Evolutionary conservation across 805 yeast species (phyloP), one percentile per base, ranked within the genome.

Genomic region (Yarrowia porcina): DNA sequence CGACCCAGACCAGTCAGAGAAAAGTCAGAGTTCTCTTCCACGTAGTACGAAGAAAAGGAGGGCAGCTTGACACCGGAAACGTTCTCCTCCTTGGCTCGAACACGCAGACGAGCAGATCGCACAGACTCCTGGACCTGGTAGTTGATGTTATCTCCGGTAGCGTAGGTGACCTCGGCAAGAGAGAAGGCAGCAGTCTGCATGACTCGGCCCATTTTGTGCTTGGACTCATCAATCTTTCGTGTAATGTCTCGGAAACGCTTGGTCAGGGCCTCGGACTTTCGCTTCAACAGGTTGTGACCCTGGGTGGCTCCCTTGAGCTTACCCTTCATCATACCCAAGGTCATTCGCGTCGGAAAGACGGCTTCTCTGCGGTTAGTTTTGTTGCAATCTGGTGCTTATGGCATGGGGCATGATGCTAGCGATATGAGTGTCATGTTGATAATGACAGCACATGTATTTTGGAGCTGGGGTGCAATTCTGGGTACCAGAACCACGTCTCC

Each of bases 171-270:
- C 75, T 93, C 99, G 2, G 98, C 98, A 69, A 93, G 81, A 8
- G 98, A 92, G 74, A 93, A 93, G 0, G 98, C 96, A 1, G 99
- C 99, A 0, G 96, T 89, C 74, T 94, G 98, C 98, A 93, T 93
- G 45, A 93, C 97, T 67, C 93, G 82, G 57, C 98, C 99, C 98
- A 94, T 93, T 79, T 93, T 94, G 69, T 93, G 84, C 77, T 93
- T 93, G 45, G 98, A 87, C 69, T 90, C 96, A 74, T 94, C 97
- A 73, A 93, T 93, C 75, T 97, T 80, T 73, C 83, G 89, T 17
- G 97, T 91, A 71, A 93, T 93, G 69, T 93, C 99, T 76, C 99
- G 86, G 79, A 93, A 93, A 71, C 99, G 82, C 75, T 92, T 91
- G 20, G 98, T 94, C 73, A 93, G 81, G 0, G 99, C 99, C 77